phyloP scores from a whole-genome alignment of 2,329 filamentous ascomycete genomes.

The Colletotrichum cuscutae region DNA sequence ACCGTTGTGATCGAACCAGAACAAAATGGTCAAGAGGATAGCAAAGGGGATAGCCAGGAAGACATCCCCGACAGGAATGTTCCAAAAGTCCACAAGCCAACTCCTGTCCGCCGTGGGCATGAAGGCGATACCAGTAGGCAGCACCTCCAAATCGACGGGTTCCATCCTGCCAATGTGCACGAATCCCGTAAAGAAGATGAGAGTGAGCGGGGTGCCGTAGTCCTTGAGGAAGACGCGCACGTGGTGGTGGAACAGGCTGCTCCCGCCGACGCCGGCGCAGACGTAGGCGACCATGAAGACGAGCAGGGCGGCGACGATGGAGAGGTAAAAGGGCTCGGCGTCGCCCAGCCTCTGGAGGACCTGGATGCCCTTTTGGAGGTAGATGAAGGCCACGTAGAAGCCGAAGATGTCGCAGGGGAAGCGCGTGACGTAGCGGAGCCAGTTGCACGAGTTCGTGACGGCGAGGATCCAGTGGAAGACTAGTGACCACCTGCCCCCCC shows the following conservation, averaged over 20 bases:
- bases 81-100: constrained; percentile 88
- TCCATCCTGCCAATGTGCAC: constrained; percentile 87
- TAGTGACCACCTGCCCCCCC: constrained; percentile 74
- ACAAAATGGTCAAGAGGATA: constrained; percentile 82
- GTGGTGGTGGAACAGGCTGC: constrained; percentile 78
- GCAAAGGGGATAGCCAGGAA: constrained; percentile 92
- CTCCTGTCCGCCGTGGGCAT: constrained; percentile 77
- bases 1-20: constrained; percentile 93
- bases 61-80: constrained; percentile 76
- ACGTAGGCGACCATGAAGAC: constrained; percentile 82
- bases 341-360: constrained; percentile 81
- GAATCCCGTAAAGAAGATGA: constrained; percentile 91
- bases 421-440: constrained; percentile 86
- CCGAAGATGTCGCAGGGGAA: constrained; percentile 96
- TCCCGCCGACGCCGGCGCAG: constrained; percentile 76
- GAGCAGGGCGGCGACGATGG: constrained; percentile 78
- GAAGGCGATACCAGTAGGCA: constrained; percentile 83
- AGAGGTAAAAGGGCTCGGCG: constrained; percentile 78
- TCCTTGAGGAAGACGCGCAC: constrained; percentile 87
- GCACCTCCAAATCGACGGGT: constrained; percentile 72
- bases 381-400: constrained; percentile 93
- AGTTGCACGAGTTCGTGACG: constrained; percentile 87
- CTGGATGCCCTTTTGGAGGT: constrained; percentile 90
- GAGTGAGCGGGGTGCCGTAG: constrained; percentile 85
- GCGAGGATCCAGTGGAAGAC: constrained; percentile 88